These are phyloP conservation scores for Mycena alexandri DNA, from an alignment of 768 basidiomycete species.

Conservation along the genomic window DNA sequence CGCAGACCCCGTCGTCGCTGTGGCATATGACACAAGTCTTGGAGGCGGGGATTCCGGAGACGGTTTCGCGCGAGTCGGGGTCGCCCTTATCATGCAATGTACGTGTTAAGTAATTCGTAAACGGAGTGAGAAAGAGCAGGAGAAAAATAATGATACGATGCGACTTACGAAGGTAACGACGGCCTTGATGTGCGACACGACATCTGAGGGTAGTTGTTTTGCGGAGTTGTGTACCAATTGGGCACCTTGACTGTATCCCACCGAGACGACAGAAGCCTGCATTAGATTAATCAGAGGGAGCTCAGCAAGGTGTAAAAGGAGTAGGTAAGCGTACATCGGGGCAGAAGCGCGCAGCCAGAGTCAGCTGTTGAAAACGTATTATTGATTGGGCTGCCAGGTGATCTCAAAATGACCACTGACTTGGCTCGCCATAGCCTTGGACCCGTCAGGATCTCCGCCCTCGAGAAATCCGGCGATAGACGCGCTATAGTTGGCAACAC, in stretches of 20 bases:
- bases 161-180: conserved; percentile 5
- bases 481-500: conserved; percentile 2
- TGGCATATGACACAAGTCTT: background rate
- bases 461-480: background rate
- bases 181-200: background rate
- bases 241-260: conserved; percentile 8
- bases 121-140: no score
- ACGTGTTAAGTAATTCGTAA: no score
- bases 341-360: background rate
- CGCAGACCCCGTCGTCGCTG: background rate
- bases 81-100: background rate
- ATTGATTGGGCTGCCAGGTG: no score
- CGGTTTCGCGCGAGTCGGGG: background rate
- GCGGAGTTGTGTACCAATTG: conserved; percentile 16
- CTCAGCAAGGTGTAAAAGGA: background rate
- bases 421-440: background rate
- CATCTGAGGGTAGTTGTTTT: background rate
- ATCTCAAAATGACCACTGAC: background rate
- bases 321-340: background rate
- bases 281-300: no score
- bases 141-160: background rate
- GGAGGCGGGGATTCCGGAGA: background rate
- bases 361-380: background rate
- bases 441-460: background rate
- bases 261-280: background rate